Base-by-base conservation (phyloP, 2,329 filamentous ascomycete species). In the Erysiphe pulchra region DNA sequence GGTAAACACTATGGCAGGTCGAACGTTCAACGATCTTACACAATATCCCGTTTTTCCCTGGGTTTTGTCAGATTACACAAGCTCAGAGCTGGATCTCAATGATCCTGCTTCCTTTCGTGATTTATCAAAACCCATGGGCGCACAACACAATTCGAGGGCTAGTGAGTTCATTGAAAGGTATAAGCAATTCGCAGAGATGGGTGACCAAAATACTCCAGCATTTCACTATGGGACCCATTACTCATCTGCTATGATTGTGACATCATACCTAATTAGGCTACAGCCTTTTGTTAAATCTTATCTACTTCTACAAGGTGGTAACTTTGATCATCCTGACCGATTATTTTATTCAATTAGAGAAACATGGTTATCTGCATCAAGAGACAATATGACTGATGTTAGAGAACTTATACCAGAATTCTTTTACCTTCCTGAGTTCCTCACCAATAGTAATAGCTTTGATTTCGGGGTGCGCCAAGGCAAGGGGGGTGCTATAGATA, bases 211-310 rank as follows among this genome's bases (percentile, higher is more conserved):
- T 47, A 68, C 70, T 41, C 78, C 81, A 0, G 81, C 90, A 0
- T 98, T 94, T 59, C 90, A 98, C 58, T 98, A 95, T 53, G 90
- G 90, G 16, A 98, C 92, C 0, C 92, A 98, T 59, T 98, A 98
- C 60, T 95, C 90, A 1, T 95, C 90, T 2, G 90, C 90, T 8
- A 98, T 95, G 90, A 94, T 93, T 48, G 90, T 98, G 7, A 85
- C 85, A 12, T 94, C 86, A 0, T 98, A 94, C 56, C 70, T 98
- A 37, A 94, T 98, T 55, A 79, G 90, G 16, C 68, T 98, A 14
- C 87, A 93, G 44, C 90, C 90, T 0, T 98, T 95, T 58, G 87
- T 94, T 20, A 84, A 95, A 54, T 93, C 90, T 0, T 95, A 92
- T 57, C 73, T 95, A 17, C 66, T 95, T 9, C 71, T 98, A 1